Conservation (phyloP, 2,329 filamentous ascomycete species). For the Diatrype stigma region DNA sequence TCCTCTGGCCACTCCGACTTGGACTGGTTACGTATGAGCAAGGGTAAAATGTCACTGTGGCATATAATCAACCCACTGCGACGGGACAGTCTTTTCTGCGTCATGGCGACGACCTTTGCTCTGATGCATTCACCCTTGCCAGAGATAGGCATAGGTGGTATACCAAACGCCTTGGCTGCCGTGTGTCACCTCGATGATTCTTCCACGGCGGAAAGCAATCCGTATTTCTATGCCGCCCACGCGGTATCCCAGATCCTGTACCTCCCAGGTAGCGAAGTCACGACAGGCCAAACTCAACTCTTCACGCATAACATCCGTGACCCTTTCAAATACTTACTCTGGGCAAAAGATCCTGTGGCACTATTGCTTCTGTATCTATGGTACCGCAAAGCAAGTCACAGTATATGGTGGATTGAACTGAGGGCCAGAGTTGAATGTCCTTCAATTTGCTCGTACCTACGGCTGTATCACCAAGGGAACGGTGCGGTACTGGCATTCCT, state of each 20-base stretch:
- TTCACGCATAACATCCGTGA: conserved; percentile 32
- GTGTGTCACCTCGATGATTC: conserved; percentile 21
- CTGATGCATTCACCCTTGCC: conserved; percentile 33
- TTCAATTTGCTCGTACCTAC: conserved; percentile 36
- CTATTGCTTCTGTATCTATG: conserved; percentile 38
- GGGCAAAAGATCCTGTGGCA: conserved; percentile 31
- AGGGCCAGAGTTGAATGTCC: conserved; percentile 38
- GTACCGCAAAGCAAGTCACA: conserved; percentile 35
- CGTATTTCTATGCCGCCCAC: conserved; percentile 36
- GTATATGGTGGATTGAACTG: conserved; percentile 41
- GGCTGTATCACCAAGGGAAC: conserved; percentile 23
- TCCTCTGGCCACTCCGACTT: conserved; percentile 20
- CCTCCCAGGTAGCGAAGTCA: conserved; percentile 26
- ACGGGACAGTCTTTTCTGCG: conserved; percentile 30
- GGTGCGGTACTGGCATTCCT: conserved; percentile 27
- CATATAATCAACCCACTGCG: conserved; percentile 29
- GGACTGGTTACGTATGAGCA: conserved; percentile 31
- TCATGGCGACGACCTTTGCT: conserved; percentile 31
- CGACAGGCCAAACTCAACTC: conserved; percentile 25
- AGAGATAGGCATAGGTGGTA: conserved; percentile 17
- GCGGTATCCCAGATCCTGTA: conserved; percentile 27
- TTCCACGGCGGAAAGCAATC: conserved; percentile 31
- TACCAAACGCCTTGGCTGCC: conserved; percentile 19
- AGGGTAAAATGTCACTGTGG: conserved; percentile 35
- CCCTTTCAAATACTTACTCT: conserved; percentile 29